Conservation (phyloP, 2,329 filamentous ascomycete species). For the Sporothrix variecibatus region DNA sequence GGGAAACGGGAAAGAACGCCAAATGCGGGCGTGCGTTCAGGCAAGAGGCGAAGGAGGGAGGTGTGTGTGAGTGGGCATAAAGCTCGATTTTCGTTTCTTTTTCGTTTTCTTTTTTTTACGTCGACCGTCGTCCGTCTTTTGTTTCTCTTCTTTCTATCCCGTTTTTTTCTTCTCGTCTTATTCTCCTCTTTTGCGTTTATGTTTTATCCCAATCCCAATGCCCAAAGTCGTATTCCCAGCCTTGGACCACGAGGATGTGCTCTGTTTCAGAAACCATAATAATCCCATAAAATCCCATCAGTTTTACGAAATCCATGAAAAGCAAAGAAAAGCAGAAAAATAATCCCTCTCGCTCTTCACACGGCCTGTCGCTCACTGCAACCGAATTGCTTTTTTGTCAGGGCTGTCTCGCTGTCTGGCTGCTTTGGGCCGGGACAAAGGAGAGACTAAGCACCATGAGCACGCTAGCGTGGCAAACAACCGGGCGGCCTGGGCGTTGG, state of each 20-base stretch:
- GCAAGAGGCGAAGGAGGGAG: slow-evolving; percentile 12
- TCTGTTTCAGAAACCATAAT: background rate
- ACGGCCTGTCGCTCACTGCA: background rate
- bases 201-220: background rate
- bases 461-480: slow-evolving; percentile 21
- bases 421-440: slow-evolving; percentile 20
- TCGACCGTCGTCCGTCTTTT: background rate
- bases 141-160: background rate
- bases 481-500: background rate
- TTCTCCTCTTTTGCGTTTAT: background rate
- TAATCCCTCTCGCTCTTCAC: slow-evolving; percentile 1
- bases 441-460: slow-evolving; percentile 19
- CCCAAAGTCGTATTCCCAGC: background rate
- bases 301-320: background rate
- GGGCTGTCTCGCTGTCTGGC: background rate
- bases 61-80: background rate
- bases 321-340: background rate
- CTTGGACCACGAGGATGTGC: slow-evolving; percentile 4
- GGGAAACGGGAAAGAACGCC: background rate
- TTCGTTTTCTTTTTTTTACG: background rate
- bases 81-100: background rate
- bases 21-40: background rate
- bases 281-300: background rate
- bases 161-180: background rate
- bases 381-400: background rate